These are phyloP conservation scores for Rehmannia glutinosa DNA, from an alignment of 257 asterid genomes.

Conservation along the genomic window DNA sequence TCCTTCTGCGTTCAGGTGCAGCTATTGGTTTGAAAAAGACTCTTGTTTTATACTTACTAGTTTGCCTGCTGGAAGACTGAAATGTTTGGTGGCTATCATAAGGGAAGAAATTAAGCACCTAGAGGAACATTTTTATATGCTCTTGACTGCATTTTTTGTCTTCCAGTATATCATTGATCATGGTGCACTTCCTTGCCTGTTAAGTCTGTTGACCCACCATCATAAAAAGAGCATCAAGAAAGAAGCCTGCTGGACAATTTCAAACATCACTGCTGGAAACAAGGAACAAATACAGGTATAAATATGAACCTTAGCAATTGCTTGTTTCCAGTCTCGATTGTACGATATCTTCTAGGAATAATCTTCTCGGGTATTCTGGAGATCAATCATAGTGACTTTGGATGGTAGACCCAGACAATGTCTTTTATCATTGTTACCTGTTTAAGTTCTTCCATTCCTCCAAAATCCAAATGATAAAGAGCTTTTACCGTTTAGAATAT, in stretches of 20 bases:
- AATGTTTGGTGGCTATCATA: not conserved
- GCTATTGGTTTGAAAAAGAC: not conserved
- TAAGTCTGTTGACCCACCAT: conserved; percentile 73
- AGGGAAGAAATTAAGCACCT: not conserved
- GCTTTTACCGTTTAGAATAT: not conserved
- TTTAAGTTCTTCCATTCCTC: not conserved
- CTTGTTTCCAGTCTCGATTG: not conserved
- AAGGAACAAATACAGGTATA: conserved; percentile 78
- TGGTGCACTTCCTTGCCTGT: conserved; percentile 73
- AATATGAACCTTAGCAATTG: not conserved
- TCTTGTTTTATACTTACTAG: conserved; percentile 3
- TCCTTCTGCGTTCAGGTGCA: not conserved
- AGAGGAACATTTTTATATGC: not conserved
- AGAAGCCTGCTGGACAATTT: conserved; percentile 95
- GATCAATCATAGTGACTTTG: not conserved
- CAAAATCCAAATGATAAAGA: not conserved
- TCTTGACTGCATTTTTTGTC: conserved; percentile 11
- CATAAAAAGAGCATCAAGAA: conserved; percentile 95
- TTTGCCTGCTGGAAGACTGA: not conserved
- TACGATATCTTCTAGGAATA: not conserved
- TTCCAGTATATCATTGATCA: conserved; percentile 64
- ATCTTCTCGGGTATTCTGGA: not conserved
- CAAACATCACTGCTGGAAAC: conserved; percentile 94
- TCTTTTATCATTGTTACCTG: not conserved
- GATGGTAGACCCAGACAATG: not conserved